phyloP scores from a whole-genome alignment of 164 flowering plant genomes.

The Aristolochia californica region DNA sequence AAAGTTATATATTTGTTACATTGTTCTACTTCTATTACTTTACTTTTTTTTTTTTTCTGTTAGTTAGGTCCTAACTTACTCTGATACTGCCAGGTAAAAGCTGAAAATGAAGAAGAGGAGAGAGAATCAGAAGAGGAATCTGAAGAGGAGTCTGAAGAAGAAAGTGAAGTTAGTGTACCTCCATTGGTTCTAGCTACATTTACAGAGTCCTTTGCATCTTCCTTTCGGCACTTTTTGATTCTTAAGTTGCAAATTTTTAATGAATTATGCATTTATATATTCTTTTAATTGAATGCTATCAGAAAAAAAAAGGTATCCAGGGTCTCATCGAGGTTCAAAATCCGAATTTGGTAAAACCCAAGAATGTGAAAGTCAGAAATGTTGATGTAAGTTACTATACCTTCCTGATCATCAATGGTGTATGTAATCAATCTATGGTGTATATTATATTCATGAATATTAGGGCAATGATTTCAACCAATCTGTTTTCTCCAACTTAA shows the following conservation, averaged over 20 bases:
- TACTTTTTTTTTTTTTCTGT: neutral
- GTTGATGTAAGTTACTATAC: constrained; percentile 45
- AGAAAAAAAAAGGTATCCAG: constrained; percentile 67
- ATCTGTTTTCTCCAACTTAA: too few species aligned
- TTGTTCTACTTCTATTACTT: neutral
- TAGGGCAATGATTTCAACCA: too few species aligned
- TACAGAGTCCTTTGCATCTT: neutral
- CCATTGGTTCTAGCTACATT: neutral
- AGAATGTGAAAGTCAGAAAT: constrained; percentile 72
- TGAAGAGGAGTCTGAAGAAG: constrained; percentile 58
- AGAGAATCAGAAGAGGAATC: constrained; percentile 36
- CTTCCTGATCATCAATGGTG: neutral
- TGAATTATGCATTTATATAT: too few species aligned
- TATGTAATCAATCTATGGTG: too few species aligned
- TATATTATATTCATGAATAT: too few species aligned
- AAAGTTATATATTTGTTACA: too few species aligned
- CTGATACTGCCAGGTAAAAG: constrained; percentile 35
- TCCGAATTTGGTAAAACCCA: constrained; percentile 70
- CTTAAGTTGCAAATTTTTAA: neutral
- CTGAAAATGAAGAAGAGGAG: constrained; percentile 36
- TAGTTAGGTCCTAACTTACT: neutral
- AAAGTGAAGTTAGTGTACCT: constrained; percentile 27
- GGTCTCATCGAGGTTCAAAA: constrained; percentile 76
- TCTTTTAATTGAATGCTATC: constrained; percentile 9
- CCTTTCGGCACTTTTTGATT: neutral